Percentiles rank a stretch among this genome's conserved stretches.
These are phyloP conservation scores for Ochetophila trinervis DNA, from an alignment of 306 rosid genomes.

Conservation along the genomic window DNA sequence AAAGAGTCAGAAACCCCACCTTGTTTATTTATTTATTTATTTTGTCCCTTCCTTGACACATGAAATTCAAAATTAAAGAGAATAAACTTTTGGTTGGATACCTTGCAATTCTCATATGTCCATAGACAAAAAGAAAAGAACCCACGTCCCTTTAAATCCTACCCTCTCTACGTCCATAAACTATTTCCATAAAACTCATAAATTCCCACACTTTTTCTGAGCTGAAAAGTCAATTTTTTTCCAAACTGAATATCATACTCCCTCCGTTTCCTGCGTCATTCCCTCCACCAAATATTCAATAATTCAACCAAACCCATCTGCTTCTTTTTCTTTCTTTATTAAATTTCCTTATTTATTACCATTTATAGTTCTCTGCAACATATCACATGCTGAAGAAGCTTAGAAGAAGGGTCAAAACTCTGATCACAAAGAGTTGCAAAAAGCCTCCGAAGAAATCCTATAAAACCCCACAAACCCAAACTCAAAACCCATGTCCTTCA, in stretches of 20 bases:
- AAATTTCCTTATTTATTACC: no score
- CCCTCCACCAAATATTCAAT: background rate
- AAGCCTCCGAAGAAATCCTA: conserved; percentile 6
- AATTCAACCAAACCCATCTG: conserved; percentile 7
- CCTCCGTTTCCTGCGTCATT: conserved; percentile 12
- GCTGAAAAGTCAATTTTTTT: background rate
- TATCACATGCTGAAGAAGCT: conserved; percentile 39
- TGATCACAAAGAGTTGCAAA: conserved; percentile 28
- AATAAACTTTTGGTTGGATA: conserved; percentile 10
- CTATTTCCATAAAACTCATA: background rate
- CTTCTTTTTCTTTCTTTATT: conserved; percentile 6
- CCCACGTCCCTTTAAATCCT: conserved; percentile 35
- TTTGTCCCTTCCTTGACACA: conserved; percentile 24
- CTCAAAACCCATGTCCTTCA: background rate
- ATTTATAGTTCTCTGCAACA: no score
- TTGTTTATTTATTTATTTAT: conserved; percentile 16
- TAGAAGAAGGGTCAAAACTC: conserved; percentile 27
- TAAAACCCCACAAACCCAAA: conserved; percentile 9
- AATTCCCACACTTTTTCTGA: background rate
- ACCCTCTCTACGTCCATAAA: background rate
- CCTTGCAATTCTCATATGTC: conserved; percentile 18
- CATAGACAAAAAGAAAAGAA: background rate
- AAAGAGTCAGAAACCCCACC: background rate
- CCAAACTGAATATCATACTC: background rate
- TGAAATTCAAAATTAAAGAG: background rate